A percentile compares a stretch with the other conserved stretches of the same genome.
Evolutionary conservation across 1,284 basidiomycete genomes (phyloP).

Genomic region (Ustilago crameri): DNA sequence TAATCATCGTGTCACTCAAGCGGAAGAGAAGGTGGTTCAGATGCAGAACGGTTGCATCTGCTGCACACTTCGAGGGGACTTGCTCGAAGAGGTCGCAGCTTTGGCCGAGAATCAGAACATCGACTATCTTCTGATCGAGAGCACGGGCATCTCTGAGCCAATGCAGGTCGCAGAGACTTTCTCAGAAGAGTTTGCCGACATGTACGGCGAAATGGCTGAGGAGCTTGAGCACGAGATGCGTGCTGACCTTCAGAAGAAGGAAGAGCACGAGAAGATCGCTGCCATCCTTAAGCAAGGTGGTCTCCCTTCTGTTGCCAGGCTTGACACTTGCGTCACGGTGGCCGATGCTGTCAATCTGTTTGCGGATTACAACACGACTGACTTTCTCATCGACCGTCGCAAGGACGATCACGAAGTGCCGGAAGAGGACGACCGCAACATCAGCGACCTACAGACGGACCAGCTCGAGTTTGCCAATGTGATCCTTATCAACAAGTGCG

Average conservation of each 20-base stretch:
- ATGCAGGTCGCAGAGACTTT: constrained; percentile 70
- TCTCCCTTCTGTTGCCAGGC: constrained; percentile 66
- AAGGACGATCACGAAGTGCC: constrained; percentile 54
- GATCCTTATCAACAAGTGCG: constrained; percentile 70
- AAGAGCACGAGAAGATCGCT: constrained; percentile 65
- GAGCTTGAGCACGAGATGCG: constrained; percentile 48
- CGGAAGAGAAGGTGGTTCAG: constrained; percentile 70
- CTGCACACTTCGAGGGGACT: constrained; percentile 71
- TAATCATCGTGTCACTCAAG: constrained; percentile 69
- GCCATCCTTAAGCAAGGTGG: constrained; percentile 70
- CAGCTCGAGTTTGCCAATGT: constrained; percentile 71
- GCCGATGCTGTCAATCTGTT: constrained; percentile 67
- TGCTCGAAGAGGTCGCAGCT: constrained; percentile 71
- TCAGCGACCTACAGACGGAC: constrained; percentile 70
- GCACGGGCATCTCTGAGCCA: constrained; percentile 70
- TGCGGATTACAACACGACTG: constrained; percentile 70
- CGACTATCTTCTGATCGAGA: constrained; percentile 71
- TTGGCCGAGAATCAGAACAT: constrained; percentile 68
- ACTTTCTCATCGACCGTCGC: constrained; percentile 70
- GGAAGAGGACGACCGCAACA: constrained; percentile 71
- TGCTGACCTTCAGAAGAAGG: constrained; percentile 52
- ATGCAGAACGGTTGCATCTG: constrained; percentile 72
- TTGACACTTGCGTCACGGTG: constrained; percentile 61
- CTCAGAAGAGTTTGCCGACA: constrained; percentile 66
- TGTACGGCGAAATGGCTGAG: constrained; percentile 64